Evolutionary conservation across 148 eudicot species (phyloP), one percentile per base, ranked within the genome.

Genomic region (Linanthus parryae): DNA sequence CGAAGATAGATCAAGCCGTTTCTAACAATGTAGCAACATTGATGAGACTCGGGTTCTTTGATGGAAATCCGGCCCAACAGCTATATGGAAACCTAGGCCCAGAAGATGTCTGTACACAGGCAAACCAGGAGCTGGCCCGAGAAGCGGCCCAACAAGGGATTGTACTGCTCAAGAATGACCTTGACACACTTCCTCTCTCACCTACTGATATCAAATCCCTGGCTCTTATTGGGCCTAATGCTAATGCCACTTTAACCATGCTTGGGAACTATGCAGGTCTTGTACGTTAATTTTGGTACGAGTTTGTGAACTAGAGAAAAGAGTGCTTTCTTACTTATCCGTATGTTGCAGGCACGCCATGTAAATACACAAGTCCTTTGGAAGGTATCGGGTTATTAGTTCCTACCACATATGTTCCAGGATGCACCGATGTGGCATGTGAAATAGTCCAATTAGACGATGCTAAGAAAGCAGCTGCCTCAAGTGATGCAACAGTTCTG

Each of bases 171-270:
- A 81, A 81, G 58, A 81, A 81, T 60, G 40, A 50, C 0, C 34
- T 19, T 2, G 70, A 72, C 12, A 66, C 74, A 35, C 78, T 81
- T 9, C 88, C 88, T 1, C 62, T 81, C 11, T 70, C 81, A 18
- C 74, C 69, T 44, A 43, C 63, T 2, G 15, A 20, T 16, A 61
- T 53, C 23, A 57, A 48, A 17, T 71, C 81, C 3, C 57, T 78
- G 54, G 81, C 77, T 26, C 74, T 81, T 7, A 69, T 81, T n/a
- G 88, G 88, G 9, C 83, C 81, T 24, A 81, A 78, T 44, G 81
- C 83, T 11, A 58, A 81, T 62, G 72, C 67, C 25, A 62, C 68
- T 7, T 33, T 50, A 13, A 67, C 80, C 37, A 76, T 78, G 48
- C 76, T 78, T 2, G 83, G 84, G 10, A 81, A 81, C 44, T 81